Conservation (phyloP, 805 yeast species). For the Metschnikowia dekortorum region DNA sequence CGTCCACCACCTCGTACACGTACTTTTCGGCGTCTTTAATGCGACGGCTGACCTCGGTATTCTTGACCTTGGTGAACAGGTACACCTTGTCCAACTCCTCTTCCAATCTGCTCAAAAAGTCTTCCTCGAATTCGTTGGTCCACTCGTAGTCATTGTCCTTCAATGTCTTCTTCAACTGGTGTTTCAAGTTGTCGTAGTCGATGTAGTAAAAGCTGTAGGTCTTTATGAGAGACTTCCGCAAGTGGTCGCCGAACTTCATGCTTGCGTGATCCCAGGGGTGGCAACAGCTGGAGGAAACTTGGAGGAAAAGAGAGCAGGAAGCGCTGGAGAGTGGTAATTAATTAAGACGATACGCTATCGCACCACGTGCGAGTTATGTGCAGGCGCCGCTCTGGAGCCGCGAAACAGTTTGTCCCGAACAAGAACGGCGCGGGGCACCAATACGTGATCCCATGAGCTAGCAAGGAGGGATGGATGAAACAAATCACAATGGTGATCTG, state of each 20-base stretch:
- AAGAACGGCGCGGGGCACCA: constrained; percentile 57
- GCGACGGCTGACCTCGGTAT: constrained; percentile 78
- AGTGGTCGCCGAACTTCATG: constrained; percentile 96
- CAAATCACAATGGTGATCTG: no score
- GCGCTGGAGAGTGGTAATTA: not conserved
- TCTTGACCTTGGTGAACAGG: constrained; percentile 84
- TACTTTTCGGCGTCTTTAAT: constrained; percentile 75
- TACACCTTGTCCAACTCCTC: constrained; percentile 88
- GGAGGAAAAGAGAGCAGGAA: not conserved
- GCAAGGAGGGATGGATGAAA: no score
- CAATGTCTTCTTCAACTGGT: constrained; percentile 67
- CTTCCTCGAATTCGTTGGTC: constrained; percentile 77
- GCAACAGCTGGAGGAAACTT: not conserved
- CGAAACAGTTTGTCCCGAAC: constrained; percentile 70
- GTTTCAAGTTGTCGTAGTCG: constrained; percentile 85
- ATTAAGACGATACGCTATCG: not conserved
- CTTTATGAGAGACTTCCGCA: constrained; percentile 82
- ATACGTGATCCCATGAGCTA: no score
- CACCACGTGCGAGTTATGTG: constrained; percentile 3
- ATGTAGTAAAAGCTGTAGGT: constrained; percentile 90
- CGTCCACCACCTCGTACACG: constrained; percentile 62
- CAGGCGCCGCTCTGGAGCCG: not conserved
- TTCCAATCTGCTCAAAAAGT: constrained; percentile 71
- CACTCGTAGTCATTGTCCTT: constrained; percentile 56
- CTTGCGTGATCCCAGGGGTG: not conserved